phyloP scores from a whole-genome alignment of 768 basidiomycete species.

The Solioccasus polychromus region DNA sequence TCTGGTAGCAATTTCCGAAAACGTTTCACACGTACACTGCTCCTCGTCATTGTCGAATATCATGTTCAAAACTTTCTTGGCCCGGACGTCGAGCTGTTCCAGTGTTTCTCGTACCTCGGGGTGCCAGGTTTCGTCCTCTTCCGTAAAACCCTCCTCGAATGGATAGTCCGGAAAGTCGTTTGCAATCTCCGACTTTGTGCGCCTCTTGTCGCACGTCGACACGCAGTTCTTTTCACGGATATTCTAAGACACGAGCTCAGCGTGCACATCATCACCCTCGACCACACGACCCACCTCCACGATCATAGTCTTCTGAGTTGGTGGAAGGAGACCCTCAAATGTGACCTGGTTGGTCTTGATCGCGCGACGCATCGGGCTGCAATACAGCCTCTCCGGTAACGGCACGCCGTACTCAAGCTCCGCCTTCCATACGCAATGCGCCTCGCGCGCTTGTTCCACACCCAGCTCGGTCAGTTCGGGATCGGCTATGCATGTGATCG shows the following conservation, averaged over 20 bases:
- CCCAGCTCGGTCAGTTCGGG: slow-evolving; percentile 61
- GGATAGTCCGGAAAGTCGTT: slow-evolving; percentile 45
- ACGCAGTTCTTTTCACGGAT: slow-evolving; percentile 64
- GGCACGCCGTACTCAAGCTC: slow-evolving; percentile 45
- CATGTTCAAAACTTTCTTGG: slow-evolving; percentile 48
- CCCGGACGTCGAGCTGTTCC: slow-evolving; percentile 45
- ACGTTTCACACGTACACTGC: slow-evolving; percentile 43
- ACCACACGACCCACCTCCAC: slow-evolving; percentile 48
- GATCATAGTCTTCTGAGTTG: slow-evolving; percentile 38
- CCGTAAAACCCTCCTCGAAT: slow-evolving; percentile 57
- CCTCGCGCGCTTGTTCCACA: slow-evolving; percentile 49
- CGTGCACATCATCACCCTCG: not conserved
- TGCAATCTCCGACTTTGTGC: slow-evolving; percentile 46
- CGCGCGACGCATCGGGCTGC: slow-evolving; percentile 63
- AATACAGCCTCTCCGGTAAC: slow-evolving; percentile 54
- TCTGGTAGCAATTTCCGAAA: not conserved
- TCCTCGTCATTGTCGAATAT: slow-evolving; percentile 47
- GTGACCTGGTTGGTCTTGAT: slow-evolving; percentile 53
- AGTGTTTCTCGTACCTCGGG: slow-evolving; percentile 52
- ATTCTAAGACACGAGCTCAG: slow-evolving; percentile 39
- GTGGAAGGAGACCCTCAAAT: slow-evolving; percentile 42
- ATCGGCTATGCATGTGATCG: slow-evolving; percentile 45
- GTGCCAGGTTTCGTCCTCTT: slow-evolving; percentile 63
- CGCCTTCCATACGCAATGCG: slow-evolving; percentile 43
- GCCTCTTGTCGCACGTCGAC: slow-evolving; percentile 71